phyloP scores from a whole-genome alignment of 441 rosid genomes.

The Corymbia calophylla region DNA sequence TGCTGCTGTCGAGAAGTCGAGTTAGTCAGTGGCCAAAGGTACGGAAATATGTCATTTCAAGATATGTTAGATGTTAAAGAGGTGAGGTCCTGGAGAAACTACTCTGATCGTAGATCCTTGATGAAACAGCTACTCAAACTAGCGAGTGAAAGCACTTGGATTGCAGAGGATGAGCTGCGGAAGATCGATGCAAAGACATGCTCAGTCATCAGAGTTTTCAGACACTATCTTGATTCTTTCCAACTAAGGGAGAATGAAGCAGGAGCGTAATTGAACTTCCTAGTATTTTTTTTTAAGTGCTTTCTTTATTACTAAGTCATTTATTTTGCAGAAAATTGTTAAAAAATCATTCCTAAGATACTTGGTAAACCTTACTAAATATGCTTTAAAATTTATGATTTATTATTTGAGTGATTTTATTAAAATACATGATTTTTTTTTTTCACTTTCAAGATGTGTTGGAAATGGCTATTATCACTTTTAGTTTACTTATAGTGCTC shows the following conservation, averaged over 20 bases:
- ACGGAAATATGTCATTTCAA: too few species aligned
- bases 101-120: neutral
- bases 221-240: neutral
- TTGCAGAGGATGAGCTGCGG: neutral
- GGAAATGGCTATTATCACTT: neutral
- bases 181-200: too few species aligned
- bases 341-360: neutral
- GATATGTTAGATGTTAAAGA: neutral
- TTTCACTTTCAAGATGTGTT: neutral
- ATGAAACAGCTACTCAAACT: neutral
- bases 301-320: neutral
- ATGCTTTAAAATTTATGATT: too few species aligned
- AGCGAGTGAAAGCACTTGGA: neutral
- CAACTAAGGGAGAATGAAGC: neutral
- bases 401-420: too few species aligned
- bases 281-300: neutral
- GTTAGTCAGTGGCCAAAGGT: neutral
- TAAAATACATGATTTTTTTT: too few species aligned
- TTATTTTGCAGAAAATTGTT: neutral
- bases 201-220: neutral
- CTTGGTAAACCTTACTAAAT: neutral
- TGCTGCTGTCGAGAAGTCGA: neutral
- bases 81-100: neutral
- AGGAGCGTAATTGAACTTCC: neutral
- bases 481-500: neutral